Conservation (phyloP, 371 early-diverging fungal species). For the Mucor ambiguus region DNA sequence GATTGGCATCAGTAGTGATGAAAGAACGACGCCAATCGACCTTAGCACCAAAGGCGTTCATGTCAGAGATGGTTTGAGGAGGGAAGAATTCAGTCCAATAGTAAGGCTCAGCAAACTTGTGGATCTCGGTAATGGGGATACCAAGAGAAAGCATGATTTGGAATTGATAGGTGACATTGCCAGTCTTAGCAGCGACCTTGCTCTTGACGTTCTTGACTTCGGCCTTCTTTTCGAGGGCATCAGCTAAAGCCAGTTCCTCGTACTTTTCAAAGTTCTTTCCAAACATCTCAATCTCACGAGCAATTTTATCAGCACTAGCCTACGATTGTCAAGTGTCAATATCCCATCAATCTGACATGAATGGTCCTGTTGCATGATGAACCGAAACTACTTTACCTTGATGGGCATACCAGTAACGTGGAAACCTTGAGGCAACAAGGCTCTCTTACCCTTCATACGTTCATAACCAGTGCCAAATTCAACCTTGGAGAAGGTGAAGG, state of each 20-base stretch:
- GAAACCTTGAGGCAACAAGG: slow-evolving; percentile 98
- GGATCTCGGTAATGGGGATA: slow-evolving; percentile 87
- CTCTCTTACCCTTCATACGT: slow-evolving; percentile 93
- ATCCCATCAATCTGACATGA: too few relatives aligned
- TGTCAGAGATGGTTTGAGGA: slow-evolving; percentile 82
- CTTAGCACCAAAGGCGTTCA: slow-evolving; percentile 88
- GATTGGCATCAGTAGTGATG: slow-evolving; percentile 99
- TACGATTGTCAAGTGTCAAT: slow-evolving; percentile 21
- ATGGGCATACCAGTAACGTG: slow-evolving; percentile 99
- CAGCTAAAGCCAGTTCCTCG: slow-evolving; percentile 52
- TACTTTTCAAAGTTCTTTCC: slow-evolving; percentile 79
- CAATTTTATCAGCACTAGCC: slow-evolving; percentile 98
- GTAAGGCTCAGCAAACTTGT: slow-evolving; percentile 93
- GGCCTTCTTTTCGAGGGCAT: slow-evolving; percentile 49
- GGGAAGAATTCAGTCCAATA: slow-evolving; percentile 99
- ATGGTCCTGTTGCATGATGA: background rate
- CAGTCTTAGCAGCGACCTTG: slow-evolving; percentile 90
- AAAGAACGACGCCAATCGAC: slow-evolving; percentile 99
- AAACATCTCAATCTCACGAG: slow-evolving; percentile 93
- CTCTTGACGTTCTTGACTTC: slow-evolving; percentile 74
- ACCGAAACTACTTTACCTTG: slow-evolving; percentile 63
- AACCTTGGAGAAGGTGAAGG: slow-evolving; percentile 96
- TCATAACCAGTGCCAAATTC: slow-evolving; percentile 98
- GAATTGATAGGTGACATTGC: slow-evolving; percentile 89
- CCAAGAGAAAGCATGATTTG: slow-evolving; percentile 97